Evolutionary conservation across 2,329 filamentous ascomycete genomes (phyloP).

Genomic region (Monilinia fructicola): DNA sequence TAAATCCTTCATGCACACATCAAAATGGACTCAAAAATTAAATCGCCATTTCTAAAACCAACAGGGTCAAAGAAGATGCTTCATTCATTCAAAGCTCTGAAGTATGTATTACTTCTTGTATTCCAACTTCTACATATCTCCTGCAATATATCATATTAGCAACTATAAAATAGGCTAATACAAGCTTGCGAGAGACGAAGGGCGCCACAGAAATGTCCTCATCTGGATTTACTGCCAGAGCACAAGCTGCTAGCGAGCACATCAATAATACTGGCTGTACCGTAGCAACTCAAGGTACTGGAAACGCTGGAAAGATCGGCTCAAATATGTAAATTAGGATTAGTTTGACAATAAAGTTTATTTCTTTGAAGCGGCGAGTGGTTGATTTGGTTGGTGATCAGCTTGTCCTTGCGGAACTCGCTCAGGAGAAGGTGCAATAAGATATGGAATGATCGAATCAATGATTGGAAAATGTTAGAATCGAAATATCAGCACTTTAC

Average conservation of each 20-base stretch:
- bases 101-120: accelerated
- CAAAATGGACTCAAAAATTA: neutral
- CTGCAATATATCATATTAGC: neutral
- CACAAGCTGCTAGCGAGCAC: neutral
- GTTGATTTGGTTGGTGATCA: neutral
- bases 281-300: neutral
- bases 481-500: neutral
- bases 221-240: neutral
- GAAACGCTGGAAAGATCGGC: neutral
- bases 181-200: neutral
- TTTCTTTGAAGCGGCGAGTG: too few relatives aligned
- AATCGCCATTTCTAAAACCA: neutral
- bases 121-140: too few relatives aligned
- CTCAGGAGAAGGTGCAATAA: neutral
- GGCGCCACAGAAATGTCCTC: neutral
- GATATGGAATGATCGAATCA: too few relatives aligned
- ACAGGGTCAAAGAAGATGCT: neutral
- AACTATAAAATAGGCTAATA: neutral
- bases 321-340: neutral
- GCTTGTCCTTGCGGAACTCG: neutral
- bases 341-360: neutral
- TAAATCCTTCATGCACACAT: too few relatives aligned
- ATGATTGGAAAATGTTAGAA: neutral
- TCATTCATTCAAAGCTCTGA: neutral
- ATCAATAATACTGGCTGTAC: neutral